Evolutionary conservation across 2,329 filamentous ascomycete species (phyloP).

Genomic region (Apiospora saccharicola): DNA sequence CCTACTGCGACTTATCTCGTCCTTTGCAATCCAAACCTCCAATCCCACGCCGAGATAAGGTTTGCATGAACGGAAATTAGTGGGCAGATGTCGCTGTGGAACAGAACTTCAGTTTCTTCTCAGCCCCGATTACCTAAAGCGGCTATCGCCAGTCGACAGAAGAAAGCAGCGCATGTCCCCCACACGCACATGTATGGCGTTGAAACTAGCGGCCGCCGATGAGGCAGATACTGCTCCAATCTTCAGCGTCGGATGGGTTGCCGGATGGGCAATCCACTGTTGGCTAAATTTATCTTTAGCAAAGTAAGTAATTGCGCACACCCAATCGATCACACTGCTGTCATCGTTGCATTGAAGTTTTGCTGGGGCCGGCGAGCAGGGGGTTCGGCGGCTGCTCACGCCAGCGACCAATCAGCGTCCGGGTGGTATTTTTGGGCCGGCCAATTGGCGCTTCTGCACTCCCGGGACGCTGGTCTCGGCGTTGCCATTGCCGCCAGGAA

Average conservation of each 20-base stretch:
- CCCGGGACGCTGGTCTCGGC: neutral
- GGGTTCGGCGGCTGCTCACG: conserved; percentile 4
- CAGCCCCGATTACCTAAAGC: neutral
- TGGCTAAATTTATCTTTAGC: conserved; percentile 9
- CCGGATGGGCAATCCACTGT: neutral
- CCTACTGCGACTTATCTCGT: neutral
- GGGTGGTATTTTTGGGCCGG: conserved; percentile 16
- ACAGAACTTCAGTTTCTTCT: neutral
- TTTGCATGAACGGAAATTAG: neutral
- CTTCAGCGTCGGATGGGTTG: conserved; percentile 13
- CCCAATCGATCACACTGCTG: conserved; percentile 3
- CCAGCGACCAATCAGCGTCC: neutral
- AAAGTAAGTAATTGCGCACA: neutral
- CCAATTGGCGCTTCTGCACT: neutral
- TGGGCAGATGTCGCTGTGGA: neutral
- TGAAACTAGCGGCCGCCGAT: conserved; percentile 9
- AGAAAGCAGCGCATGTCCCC: conserved; percentile 2
- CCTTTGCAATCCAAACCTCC: neutral
- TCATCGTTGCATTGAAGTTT: neutral
- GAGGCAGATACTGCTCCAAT: neutral
- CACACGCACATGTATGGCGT: neutral
- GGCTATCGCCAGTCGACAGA: neutral
- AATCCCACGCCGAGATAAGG: neutral
- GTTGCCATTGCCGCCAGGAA: neutral
- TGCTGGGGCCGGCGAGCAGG: neutral